phyloP scores from a whole-genome alignment of 768 basidiomycete genomes.

The Lactarius tabidus region DNA sequence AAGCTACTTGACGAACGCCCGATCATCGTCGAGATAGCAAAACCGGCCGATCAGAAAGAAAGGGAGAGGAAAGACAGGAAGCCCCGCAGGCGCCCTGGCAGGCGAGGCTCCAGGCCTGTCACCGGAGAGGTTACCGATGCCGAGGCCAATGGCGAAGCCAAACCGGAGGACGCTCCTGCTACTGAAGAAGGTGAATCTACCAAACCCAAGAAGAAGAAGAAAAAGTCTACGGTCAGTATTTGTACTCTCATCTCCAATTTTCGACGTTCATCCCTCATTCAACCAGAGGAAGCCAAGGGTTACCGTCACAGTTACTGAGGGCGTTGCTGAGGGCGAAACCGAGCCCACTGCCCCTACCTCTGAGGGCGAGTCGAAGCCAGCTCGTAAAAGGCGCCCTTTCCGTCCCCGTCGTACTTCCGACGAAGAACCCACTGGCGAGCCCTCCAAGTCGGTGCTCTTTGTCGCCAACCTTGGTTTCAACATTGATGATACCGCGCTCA shows the following conservation, averaged over 20 bases:
- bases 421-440: conserved; percentile 83
- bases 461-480: conserved; percentile 98
- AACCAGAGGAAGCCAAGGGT: conserved; percentile 43
- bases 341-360: conserved; percentile 37
- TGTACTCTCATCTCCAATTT: conserved; percentile 25
- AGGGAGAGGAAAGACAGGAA: conserved; percentile 75
- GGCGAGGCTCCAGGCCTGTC: conserved; percentile 82
- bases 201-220: conserved; percentile 78
- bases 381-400: conserved; percentile 53
- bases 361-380: conserved; percentile 39
- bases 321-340: conserved; percentile 36
- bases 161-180: conserved; percentile 51
- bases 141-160: conserved; percentile 74
- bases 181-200: conserved; percentile 52
- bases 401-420: conserved; percentile 67
- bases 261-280: conserved; percentile 42
- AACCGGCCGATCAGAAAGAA: conserved; percentile 86
- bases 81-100: conserved; percentile 66
- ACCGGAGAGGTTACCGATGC: conserved; percentile 89
- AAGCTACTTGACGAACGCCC: conserved; percentile 84
- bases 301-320: conserved; percentile 34
- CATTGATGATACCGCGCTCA: conserved; percentile 80
- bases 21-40: conserved; percentile 91
- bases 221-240: conserved; percentile 51
- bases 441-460: conserved; percentile 85